Base-by-base conservation (phyloP, 2,329 filamentous ascomycete species). In the Colletotrichum eremochloae region DNA sequence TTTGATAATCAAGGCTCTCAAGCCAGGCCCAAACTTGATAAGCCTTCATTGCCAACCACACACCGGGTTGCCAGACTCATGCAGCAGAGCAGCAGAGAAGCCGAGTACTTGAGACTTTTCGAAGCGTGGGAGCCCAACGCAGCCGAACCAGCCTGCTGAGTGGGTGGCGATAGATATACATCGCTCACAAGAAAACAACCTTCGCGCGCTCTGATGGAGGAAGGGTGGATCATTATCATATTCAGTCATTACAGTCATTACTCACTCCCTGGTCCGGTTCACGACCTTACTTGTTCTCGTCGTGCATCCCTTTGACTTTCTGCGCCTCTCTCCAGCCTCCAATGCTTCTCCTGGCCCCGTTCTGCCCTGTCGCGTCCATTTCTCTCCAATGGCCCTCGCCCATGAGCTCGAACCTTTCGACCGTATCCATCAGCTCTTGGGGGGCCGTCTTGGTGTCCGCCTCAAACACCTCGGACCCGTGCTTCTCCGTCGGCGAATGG, bases 401-500 rank as follows among this genome's bases (percentile, higher is more conserved):
- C 73, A 81, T 76, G 71, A 84, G 75, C 74, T 84, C 82, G 55
- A 80, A 76, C 0, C 77, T 77, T 48, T 76, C 76, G 7, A 66
- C 58, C n/a, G 75, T 75, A 6, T 60, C 72, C 5, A 74, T 70
- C 67, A 81, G 61, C 70, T 81, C 80, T 24, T 76, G 76, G 33
- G 78, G 76, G 38, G 74, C 38, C 1, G 61, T 61, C 15, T 29
- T 55, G n/a, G 73, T 42, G 48, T 78, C 75, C 18, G 76, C 74
- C 68, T 79, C 65, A 75, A 58, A 68, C 64, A 40, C 69, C 24
- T 33, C 57, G 46, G 52, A 33, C 24, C 70, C 70, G 33, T 55
- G 50, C 42, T 72, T 63, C 42, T 65, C 57, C 5, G 18, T 61
- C 29, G 71, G 67, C 38, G 63, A 68, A 15, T 76, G 56, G n/a